Evolutionary conservation across 768 basidiomycete species (phyloP), one percentile per base, ranked within the genome.

Genomic region (Boletus eberwhitei): DNA sequence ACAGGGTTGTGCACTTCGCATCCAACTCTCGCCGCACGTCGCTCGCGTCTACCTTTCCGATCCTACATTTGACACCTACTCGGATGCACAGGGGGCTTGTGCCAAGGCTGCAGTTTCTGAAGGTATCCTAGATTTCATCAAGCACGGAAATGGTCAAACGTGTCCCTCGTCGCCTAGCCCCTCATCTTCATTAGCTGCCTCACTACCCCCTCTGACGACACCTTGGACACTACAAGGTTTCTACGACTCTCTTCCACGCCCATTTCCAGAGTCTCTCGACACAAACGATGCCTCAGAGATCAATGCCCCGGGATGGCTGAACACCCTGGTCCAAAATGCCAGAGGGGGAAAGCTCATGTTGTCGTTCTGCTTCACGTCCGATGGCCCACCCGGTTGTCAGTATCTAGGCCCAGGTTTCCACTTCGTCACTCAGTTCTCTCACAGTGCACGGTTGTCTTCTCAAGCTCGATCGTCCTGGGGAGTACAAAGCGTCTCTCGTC

Each of bases 371-470:
- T 80, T 76, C 66, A 71, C 71, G 4, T 71, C 72, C 4, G 75
- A 81, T 37, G 65, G 73, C 17, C 70, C 70, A 19, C 68, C 71
- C 14, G 76, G 75, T 49, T 62, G 84, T 84, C 59, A 66, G 80
- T 75, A 16, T 40, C 16, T 43, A 46, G n/a, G n/a, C 35, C 17
- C 50, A 31, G 26, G 16, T 53, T 44, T 37, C 11, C 38, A 29
- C 26, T 45, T 52, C 21, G 16, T 56, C 35, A 48, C 55, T 50
- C 49, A 58, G 19, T 17, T 42, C 48, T 38, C 43, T 29, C 43
- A 12, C 48, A 86, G 83, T 82, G 14, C 80, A 85, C 37, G 87
- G 87, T 4, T 85, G 81, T 63, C 67, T 89, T 12, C 74, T 89
- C 39, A 81, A 83, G 26, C 59, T 90, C 6, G 75, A 78, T 39